Conservation (phyloP, 1,284 basidiomycete species). For the Puccinia novopanici region DNA sequence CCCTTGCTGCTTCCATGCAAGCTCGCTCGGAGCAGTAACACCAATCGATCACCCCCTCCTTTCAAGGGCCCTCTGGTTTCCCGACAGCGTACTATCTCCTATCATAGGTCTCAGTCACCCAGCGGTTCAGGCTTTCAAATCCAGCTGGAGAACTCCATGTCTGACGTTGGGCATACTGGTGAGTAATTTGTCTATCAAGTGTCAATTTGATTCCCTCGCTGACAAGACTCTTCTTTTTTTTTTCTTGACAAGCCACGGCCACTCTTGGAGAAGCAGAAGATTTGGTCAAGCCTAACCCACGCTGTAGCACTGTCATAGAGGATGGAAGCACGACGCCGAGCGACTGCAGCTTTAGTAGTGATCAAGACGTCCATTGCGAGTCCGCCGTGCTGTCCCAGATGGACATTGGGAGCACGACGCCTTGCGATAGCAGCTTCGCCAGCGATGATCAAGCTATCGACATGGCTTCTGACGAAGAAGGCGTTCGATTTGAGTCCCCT, state of each 20-base stretch:
- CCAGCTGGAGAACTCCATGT: neutral
- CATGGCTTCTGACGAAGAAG: neutral
- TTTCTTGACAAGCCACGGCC: neutral
- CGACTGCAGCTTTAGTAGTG: conserved; percentile 13
- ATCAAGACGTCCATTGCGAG: neutral
- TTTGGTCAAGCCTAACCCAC: neutral
- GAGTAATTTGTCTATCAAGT: neutral
- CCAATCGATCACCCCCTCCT: conserved; percentile 17
- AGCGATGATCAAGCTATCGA: neutral
- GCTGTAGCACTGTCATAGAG: conserved; percentile 1
- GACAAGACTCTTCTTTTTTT: neutral
- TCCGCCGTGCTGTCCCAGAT: neutral
- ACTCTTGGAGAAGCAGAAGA: neutral
- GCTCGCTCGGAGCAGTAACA: conserved; percentile 20
- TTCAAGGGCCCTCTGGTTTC: conserved; percentile 11
- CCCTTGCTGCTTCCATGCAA: conserved; percentile 30
- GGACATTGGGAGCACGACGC: conserved; percentile 16
- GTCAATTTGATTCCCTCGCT: neutral
- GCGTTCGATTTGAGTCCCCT: too few relatives aligned
- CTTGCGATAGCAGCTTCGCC: conserved; percentile 11
- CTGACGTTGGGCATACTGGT: neutral
- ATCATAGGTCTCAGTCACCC: neutral
- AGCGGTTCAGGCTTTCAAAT: neutral
- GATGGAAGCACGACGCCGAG: conserved; percentile 22
- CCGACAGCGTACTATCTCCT: neutral